Evolutionary conservation across 306 rosid genomes (phyloP), one percentile per base, ranked within the genome.

Genomic region (Vigna radiata): DNA sequence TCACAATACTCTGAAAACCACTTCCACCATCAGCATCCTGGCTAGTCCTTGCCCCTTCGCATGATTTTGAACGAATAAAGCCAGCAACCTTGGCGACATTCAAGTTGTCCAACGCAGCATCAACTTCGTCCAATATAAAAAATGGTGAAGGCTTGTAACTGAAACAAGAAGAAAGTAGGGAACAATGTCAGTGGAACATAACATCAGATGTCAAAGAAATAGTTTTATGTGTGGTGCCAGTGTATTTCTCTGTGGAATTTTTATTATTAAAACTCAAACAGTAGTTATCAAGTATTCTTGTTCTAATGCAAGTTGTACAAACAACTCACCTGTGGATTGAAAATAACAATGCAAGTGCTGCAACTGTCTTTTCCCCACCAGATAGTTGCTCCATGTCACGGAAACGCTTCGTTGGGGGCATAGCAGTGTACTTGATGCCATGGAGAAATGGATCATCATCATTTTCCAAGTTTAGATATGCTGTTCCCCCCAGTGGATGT

Each of bases 341-440:
- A 80, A 96, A 96, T 69, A 96, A 90, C 82, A 96, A 88, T 8
- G 99, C 99, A 39, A 96, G 89, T 1, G 99, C 99, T 52, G 99
- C 99, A 54, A 96, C 97, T 39, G 99, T 92, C 89, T 92, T 96
- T 79, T 96, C 99, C 71, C 99, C 98, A 29, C 99, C 99, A 73
- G 99, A 96, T 52, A 96, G 83, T 68, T 91, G 99, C 39, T 96
- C 99, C 99, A 96, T 96, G 68, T 96, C 99, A 39, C 99, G 99
- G 75, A 90, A 96, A 46, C 99, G 96, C 91, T 96, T 96, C 62
- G 98, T 91, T 76, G 99, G 99, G 70, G 99, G 99, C 99, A 95
- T 95, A 64, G 97, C 95, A 66, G 99, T 92, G 85, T 90, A 95
- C 88, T 92, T 95, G 76, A 90, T 92, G 65, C 99, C 99, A 81